A percentile compares a stretch with the other conserved stretches of the same genome.
Conservation (phyloP, 192 early-diverging fungal species). For the Diversispora eburnea region DNA sequence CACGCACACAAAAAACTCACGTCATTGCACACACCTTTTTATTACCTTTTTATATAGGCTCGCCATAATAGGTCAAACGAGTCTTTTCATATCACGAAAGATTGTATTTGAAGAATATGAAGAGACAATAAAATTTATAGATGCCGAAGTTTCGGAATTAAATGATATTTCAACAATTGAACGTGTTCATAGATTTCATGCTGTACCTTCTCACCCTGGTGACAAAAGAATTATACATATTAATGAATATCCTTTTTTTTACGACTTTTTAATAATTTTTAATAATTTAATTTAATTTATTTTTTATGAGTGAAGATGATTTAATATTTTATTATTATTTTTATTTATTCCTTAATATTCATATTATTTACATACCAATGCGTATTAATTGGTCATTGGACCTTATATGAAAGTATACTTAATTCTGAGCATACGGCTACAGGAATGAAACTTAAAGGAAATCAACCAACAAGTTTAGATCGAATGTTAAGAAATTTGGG, state of each 20-base stretch:
- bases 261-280: not conserved
- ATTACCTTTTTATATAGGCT: not conserved
- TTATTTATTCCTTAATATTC: not conserved
- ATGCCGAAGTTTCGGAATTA: constrained; percentile 6
- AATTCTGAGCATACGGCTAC: constrained; percentile 13
- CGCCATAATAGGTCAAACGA: constrained; percentile 14
- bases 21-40: not conserved
- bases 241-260: constrained; percentile 17
- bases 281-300: not conserved
- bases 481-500: constrained; percentile 3
- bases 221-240: not conserved
- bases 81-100: constrained; percentile 4
- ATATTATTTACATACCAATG: constrained; percentile 9
- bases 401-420: constrained; percentile 16
- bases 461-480: not conserved
- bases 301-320: not conserved
- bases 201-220: not conserved
- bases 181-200: not conserved
- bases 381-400: constrained; percentile 20
- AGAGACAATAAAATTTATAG: not conserved
- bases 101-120: not conserved
- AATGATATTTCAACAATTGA: not conserved
- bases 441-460: constrained; percentile 8
- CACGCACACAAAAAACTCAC: not conserved
- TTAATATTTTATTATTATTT: not conserved